A percentile compares a stretch with the other conserved stretches of the same genome.
Conservation (phyloP, 164 flowering plant species). For the Vitis rotundifolia region DNA sequence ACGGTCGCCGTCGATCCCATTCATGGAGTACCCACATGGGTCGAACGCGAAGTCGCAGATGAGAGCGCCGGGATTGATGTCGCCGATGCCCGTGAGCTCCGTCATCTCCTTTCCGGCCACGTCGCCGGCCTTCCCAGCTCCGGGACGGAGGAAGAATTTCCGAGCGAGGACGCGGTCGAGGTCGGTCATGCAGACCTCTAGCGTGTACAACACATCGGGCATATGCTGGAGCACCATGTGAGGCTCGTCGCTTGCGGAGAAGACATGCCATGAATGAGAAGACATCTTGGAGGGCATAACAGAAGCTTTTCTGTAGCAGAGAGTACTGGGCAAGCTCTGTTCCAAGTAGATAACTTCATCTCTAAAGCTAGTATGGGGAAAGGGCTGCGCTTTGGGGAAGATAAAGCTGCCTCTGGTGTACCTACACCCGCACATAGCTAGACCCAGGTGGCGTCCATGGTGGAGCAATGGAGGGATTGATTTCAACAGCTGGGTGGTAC, state of each 20-base stretch:
- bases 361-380: conserved; percentile 73
- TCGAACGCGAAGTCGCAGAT: conserved; percentile 90
- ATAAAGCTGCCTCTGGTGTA: conserved; percentile 92
- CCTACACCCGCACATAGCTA: conserved; percentile 42
- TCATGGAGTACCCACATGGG: conserved; percentile 99
- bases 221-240: background rate
- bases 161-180: conserved; percentile 58
- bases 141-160: conserved; percentile 48
- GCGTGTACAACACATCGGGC: conserved; percentile 32
- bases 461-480: conserved; percentile 64
- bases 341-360: conserved; percentile 72
- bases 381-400: conserved; percentile 78
- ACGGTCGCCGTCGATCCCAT: conserved; percentile 61
- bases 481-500: conserved; percentile 89
- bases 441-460: conserved; percentile 53
- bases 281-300: conserved; percentile 58
- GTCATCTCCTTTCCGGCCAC: conserved; percentile 80
- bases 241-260: conserved; percentile 48
- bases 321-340: conserved; percentile 44
- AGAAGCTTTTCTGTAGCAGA: conserved; percentile 56
- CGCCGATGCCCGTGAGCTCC: conserved; percentile 55
- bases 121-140: conserved; percentile 47
- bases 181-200: conserved; percentile 95
- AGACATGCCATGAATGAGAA: conserved; percentile 82
- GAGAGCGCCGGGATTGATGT: conserved; percentile 46